Base-by-base conservation (phyloP, 306 rosid genomes). In the Erythrophleum fordii region DNA sequence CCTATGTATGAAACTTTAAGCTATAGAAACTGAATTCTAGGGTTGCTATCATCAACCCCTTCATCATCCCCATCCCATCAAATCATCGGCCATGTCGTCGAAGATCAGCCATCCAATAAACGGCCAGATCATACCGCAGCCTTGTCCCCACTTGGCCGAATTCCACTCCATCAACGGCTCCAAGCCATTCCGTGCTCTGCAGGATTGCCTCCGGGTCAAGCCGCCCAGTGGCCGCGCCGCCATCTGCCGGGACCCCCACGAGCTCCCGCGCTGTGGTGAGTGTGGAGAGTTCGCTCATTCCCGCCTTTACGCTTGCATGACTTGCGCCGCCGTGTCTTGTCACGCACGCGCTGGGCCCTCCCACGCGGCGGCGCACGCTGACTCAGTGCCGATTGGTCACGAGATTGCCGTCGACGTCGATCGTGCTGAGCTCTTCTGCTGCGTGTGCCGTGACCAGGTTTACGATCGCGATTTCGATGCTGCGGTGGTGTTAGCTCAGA, bases 401-500 rank as follows among this genome's bases (percentile, higher is more conserved):
- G 93, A 92, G 92, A 91, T 94, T 89, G 94, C 98, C 53, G 89
- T 94, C 53, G 98, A 94, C 73, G 91, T 94, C 61, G 97, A 94
- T 20, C 98, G 98, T 6, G 98, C 97, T 2, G 98, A 94, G 89
- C 96, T 94, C 31, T 94, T 94, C 85, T 94, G 98, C 85, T 92
- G 98, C 64, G 91, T 90, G 6, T 94, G 98, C 79, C 69, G 94
- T 49, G 98, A 94, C 69, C 98, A 92, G 82, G 93, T 94, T 16
- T 94, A 94, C 85, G 98, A 94, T 76, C 89, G 97, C 35, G 98
- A 94, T 73, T 94, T 94, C 64, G 98, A 94, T 83, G 91, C 94
- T 0, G 93, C 93, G 2, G 97, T 94, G 1, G 98, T 94, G 31
- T 75, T 92, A 28, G 97, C 94, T 2, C 97, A 89, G 83, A 89